These are phyloP conservation scores for Perkinsus olseni DNA, from an alignment of 169 alveolate species.

Conservation along the genomic window DNA sequence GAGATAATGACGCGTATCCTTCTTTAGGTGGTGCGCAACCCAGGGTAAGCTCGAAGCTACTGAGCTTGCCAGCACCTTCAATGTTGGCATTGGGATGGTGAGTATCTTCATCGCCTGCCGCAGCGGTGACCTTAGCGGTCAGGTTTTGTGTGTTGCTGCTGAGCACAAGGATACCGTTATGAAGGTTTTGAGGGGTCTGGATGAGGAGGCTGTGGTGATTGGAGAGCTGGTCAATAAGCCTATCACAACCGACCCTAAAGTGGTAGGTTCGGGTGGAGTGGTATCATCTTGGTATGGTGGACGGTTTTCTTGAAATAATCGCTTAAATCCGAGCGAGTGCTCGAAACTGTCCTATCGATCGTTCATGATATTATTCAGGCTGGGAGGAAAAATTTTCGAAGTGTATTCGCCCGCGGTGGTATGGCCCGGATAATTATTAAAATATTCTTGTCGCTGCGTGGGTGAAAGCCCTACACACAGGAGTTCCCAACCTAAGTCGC, in stretches of 20 bases:
- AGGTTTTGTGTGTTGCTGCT: not conserved
- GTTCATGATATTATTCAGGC: no score
- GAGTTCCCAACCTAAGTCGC: no score
- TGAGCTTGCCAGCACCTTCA: not conserved
- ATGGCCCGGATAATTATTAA: no score
- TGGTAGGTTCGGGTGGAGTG: not conserved
- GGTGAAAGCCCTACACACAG: no score
- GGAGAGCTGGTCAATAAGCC: not conserved
- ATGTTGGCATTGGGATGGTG: constrained; percentile 6
- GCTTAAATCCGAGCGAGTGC: no score
- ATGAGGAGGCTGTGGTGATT: not conserved
- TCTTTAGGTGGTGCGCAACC: not conserved
- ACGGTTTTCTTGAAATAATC: no score
- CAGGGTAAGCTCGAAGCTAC: not conserved
- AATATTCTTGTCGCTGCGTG: no score
- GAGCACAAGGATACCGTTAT: not conserved
- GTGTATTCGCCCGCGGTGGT: no score
- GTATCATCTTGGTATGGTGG: not conserved
- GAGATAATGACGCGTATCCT: not conserved
- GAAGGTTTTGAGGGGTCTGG: not conserved
- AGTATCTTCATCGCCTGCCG: not conserved
- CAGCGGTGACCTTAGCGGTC: not conserved
- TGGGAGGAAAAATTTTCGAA: no score
- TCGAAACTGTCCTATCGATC: no score
- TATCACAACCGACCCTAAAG: not conserved